A percentile compares a stretch with the other conserved stretches of the same genome.
Conservation (phyloP, 345 rosid genomes). For the Salix suchowensis region DNA sequence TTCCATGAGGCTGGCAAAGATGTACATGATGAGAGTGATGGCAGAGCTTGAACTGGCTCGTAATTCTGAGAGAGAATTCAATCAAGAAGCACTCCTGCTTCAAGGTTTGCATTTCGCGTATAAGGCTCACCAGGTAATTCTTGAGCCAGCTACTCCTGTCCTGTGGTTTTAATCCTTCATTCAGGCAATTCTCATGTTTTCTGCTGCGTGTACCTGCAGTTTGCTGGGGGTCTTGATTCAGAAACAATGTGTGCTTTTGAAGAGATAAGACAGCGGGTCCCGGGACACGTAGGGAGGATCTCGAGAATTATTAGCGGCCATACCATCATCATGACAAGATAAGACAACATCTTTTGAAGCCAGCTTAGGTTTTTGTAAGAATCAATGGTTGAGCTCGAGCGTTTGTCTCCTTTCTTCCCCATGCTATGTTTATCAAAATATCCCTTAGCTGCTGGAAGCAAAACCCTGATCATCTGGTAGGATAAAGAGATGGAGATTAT, state of each 20-base stretch:
- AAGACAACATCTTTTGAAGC: background rate
- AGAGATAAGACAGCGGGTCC: slow-evolving; percentile 69
- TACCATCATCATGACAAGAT: slow-evolving; percentile 36
- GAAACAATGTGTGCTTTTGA: slow-evolving; percentile 78
- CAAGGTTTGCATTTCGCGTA: slow-evolving; percentile 80
- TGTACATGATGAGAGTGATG: slow-evolving; percentile 74
- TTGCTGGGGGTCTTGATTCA: slow-evolving; percentile 83
- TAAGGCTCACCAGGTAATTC: slow-evolving; percentile 73
- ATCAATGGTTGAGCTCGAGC: background rate
- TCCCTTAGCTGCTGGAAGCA: too few relatives aligned
- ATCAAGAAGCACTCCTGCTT: slow-evolving; percentile 68
- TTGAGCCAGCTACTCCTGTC: background rate
- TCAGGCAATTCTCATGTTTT: background rate
- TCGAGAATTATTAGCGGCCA: slow-evolving; percentile 45
- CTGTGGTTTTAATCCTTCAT: background rate
- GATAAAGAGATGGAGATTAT: too few relatives aligned
- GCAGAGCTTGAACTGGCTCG: slow-evolving; percentile 57
- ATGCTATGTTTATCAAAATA: too few relatives aligned
- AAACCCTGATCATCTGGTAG: too few relatives aligned
- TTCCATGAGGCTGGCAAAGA: slow-evolving; percentile 64
- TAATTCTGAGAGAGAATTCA: slow-evolving; percentile 53
- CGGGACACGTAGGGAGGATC: slow-evolving; percentile 45
- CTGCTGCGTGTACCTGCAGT: slow-evolving; percentile 31
- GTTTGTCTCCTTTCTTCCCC: too few relatives aligned
- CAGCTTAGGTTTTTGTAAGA: background rate